Percentiles rank a stretch among this genome's conserved stretches.
phyloP scores from a whole-genome alignment of 805 yeast species.

The Kluyveromyces lactis region DNA sequence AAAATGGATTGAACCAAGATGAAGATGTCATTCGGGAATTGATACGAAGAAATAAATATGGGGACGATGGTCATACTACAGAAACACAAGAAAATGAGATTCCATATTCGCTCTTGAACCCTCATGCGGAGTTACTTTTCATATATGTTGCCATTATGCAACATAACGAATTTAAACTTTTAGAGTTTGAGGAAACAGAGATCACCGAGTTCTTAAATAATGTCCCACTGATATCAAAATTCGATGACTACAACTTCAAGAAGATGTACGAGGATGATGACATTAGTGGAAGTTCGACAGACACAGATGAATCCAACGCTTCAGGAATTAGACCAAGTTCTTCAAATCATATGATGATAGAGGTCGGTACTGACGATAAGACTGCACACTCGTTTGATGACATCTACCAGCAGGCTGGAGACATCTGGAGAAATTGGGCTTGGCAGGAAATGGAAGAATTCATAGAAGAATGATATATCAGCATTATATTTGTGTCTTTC shows the following conservation, averaged over 20 bases:
- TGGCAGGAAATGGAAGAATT: constrained; percentile 49
- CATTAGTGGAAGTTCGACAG: constrained; percentile 8
- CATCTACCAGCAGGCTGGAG: constrained; percentile 71
- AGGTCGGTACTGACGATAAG: constrained; percentile 34
- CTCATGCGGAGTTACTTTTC: constrained; percentile 70
- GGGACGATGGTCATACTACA: constrained; percentile 3
- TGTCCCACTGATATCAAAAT: constrained; percentile 27
- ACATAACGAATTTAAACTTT: constrained; percentile 65
- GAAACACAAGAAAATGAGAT: constrained; percentile 8
- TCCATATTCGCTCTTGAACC: constrained; percentile 47
- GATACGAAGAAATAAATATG: constrained; percentile 20
- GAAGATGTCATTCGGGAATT: constrained; percentile 24
- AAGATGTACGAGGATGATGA: constrained; percentile 15
- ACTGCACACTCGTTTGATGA: constrained; percentile 59
- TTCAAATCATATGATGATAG: constrained; percentile 22
- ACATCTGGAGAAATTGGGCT: constrained; percentile 79
- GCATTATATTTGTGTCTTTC: too few relatives aligned
- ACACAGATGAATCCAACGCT: constrained; percentile 9
- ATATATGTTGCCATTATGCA: constrained; percentile 71
- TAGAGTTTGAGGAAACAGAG: constrained; percentile 87
- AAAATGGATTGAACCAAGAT: constrained; percentile 19
- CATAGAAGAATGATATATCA: constrained; percentile 1
- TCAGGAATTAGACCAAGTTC: constrained; percentile 13
- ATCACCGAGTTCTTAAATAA: constrained; percentile 68
- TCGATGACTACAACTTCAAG: constrained; percentile 26